Base-by-base conservation (phyloP, 441 rosid species). In the Cnidoscolus chayamansa region DNA sequence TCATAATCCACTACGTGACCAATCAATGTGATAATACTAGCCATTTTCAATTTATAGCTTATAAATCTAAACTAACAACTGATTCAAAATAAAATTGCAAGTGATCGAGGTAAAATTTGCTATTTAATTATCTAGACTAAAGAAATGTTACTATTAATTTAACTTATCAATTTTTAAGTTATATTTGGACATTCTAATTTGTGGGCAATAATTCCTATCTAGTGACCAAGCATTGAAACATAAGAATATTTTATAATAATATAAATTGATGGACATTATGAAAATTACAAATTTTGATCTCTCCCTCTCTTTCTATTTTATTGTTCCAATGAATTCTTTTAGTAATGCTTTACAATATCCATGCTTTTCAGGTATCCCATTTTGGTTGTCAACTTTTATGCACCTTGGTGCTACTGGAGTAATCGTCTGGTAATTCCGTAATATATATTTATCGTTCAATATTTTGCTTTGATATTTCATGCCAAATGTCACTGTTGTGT, bases 371-470 rank as follows among this genome's bases (percentile, higher is more conserved):
- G 99, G 85, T 87, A 81, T 83, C 97, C 93, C 47, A 82, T 96
- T 84, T 80, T 96, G 84, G 92, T 84, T 50, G 97, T 93, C 76
- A 96, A 93, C 83, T 96, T 96, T 82, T 82, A 73, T 85, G 97
- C 98, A 75, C 98, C 98, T 73, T 96, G 99, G 99, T 96, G 99
- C 89, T 84, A 81, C 80, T 96, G 97, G 97, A 87, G 99, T 79
- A 90, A 81, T 72, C 98, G 97, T 78, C 86, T 96, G 98, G 99
- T 93, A 88, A 83, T 78, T 82, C 64, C 79, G 68, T 78, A 51
- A 37, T 73, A 16, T 17, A 51, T 20, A 31, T 63, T 13, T 57
- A 25, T 67, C 49, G 54, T 53, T 55, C 35, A 40, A 19, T 17
- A 10, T 55, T 49, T 37, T 19, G 53, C 43, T 19, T 53, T 56